Base-by-base conservation (phyloP, 257 asterid species). In the Nicotiana tomentosiformis region DNA sequence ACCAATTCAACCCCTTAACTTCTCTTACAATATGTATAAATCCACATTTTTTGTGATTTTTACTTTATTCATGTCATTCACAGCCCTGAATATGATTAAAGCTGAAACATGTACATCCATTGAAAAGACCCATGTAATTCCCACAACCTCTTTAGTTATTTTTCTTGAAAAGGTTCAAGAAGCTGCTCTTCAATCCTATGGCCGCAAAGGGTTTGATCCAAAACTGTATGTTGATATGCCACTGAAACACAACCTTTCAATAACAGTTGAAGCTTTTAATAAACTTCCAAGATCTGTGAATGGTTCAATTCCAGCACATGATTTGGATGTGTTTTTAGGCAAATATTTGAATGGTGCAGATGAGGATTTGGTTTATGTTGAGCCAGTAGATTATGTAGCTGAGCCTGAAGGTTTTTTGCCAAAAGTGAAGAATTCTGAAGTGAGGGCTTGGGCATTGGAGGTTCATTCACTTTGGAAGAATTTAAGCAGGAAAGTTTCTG, bases 391-490 rank as follows among this genome's bases (percentile, higher is more conserved):
- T 79, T 96, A 86, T 72, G 90, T 85, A 60, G 84, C 69, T 0
- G 89, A 84, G 83, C 99, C 99, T 23, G 77, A 84, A 15, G 91
- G 78, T 1, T 96, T 96, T 76, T 84, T 96, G 92, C 90, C 90
- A 0, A 77, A 82, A 11, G 99, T 96, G 83, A 32, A 86, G 84
- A 89, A 82, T 70, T 67, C 69, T 39, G 93, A 90, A 77, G 86
- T 93, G 83, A 84, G 92, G 90, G 86, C 77, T 15, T 96, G 98
- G 98, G 97, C 95, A 3, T 83, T 96, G 88, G 90, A 96, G 56
- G 92, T 96, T 72, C 97, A 96, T 86, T 70, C 81, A 26, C 89
- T 94, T 30, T 96, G 98, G 99, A 91, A 87, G 91, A 92, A 90
- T 87, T 86, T 96, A 88, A 90, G 92, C 49, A 85, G 99, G 91